Percentiles rank a stretch among this genome's conserved stretches.
Evolutionary conservation across 2,329 filamentous ascomycete species (phyloP).

Genomic region (Fusarium ambrosium): DNA sequence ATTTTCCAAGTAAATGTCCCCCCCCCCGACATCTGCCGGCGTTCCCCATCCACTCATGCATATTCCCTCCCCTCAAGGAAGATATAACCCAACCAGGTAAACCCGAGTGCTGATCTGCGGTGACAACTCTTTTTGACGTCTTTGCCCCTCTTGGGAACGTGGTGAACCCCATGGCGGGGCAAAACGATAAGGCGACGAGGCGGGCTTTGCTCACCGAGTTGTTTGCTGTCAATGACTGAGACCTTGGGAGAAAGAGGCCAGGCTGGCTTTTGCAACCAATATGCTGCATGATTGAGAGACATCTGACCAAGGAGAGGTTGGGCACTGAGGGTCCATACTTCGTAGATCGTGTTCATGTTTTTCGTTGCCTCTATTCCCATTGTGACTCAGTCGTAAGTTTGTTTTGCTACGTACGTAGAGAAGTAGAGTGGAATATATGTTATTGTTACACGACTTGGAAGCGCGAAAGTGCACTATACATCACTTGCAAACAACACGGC

Average conservation of each 20-base stretch:
- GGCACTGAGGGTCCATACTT: neutral
- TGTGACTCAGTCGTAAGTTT: neutral
- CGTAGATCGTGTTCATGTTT: neutral
- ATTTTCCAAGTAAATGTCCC: neutral
- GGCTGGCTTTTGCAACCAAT: neutral
- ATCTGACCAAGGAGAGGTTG: neutral
- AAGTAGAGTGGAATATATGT: neutral
- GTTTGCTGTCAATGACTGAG: neutral
- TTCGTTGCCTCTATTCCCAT: neutral
- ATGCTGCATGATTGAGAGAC: neutral
- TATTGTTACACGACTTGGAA: neutral
- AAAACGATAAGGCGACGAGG: neutral
- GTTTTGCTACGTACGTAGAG: neutral
- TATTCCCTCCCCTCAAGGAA: neutral
- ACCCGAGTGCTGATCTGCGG: constrained; percentile 14
- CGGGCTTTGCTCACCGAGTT: neutral
- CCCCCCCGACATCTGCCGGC: neutral
- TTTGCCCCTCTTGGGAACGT: constrained; percentile 2
- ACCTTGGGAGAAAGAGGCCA: neutral
- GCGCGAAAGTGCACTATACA: neutral
- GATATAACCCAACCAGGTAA: constrained; percentile 6
- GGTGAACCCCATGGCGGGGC: neutral
- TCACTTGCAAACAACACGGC: neutral
- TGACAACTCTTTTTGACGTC: neutral
- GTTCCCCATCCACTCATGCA: neutral